Evolutionary conservation across 768 basidiomycete species (phyloP), one percentile per base, ranked within the genome.

Genomic region (Russula vinacea): DNA sequence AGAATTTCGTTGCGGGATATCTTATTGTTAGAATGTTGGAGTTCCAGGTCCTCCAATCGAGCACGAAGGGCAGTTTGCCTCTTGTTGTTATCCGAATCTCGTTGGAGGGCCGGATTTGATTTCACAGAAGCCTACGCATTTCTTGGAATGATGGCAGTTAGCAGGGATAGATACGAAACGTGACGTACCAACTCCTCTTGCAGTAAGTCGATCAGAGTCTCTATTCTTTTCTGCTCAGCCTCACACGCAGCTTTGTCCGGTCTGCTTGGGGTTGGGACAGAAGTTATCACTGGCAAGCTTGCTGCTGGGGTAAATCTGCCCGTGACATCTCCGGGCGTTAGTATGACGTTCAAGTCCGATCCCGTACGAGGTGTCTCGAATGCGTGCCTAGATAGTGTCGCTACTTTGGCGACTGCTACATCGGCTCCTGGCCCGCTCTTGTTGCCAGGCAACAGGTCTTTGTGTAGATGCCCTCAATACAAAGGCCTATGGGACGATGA

Each of bases 211-310:
- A 98, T 95, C 72, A 94, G 88, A 26, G 80, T 76, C 76, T 89
- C 93, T 68, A 95, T 78, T 71, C 76, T 84, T 58, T 89, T 86
- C 76, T 95, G 93, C 77, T 97, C 94, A 13, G 80, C 82, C 57
- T 97, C 91, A 74, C 89, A 89, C n/a, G 76, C 78, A 54, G 81
- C 82, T 76, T 92, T 94, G 82, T 97, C 94, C 35, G 94, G 95
- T 73, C 80, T 90, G 50, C 83, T 85, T 52, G 79, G 74, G 55
- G 71, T 60, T 32, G 69, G 45, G 58, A 75, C 71, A 39, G 76
- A 71, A 14, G 71, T 59, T 29, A 64, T 56, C 6, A 58, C 62
- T 44, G 71, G 60, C 14, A 60, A 69, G 29, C 29, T 29, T 29
- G 29, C 29, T 17, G 16, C 39, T 19, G 54, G 33, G 14, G 80